Evolutionary conservation across 192 early-diverging fungal species (phyloP), one percentile per base, ranked within the genome.

Genomic region (Entophlyctis luteolus): DNA sequence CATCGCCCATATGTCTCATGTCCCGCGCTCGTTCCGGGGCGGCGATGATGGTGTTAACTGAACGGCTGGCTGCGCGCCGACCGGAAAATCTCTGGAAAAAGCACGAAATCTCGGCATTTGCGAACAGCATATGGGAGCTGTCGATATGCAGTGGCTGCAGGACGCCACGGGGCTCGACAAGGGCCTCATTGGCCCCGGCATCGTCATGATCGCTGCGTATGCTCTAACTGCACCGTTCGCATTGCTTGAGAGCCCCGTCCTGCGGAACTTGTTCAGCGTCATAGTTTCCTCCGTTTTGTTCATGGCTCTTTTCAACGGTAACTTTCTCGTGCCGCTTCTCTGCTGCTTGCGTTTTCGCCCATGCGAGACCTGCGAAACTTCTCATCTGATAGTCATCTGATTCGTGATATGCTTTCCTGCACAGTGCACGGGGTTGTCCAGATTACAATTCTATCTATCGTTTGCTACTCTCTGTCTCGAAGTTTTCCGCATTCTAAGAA

Each of bases 221-320:
- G 6, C 55, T 38, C 63, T 66, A n/a, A 29, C 63, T 14, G 20
- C 55, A 8, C 63, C 63, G 31, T 66, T 66, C n/a, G 27, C n/a
- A 8, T 22, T 66, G 0, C 23, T 66, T 22, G 12, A 10, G 4
- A 37, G 28, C 23, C 22, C 63, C 22, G 25, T 22, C n/a, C 20
- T 22, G 28, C 33, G 32, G 23, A 31, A 35, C 12, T 36, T 55
- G 18, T 66, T 66, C 28, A 34, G 28, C 5, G 33, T 66, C 16
- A 22, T 37, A 1, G 37, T 28, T 20, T 66, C 63, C 0, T 10
- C 27, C 3, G 29, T 54, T 12, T 23, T 66, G 4, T 66, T 66
- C 36, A 35, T 38, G n/a, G 63, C 50, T 4, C 35, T 66, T 5
- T 66, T 66, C 48, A 54, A 66, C 27, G 52, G 63, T 66, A n/a